Percentiles rank a stretch among this genome's conserved stretches.
phyloP scores from a whole-genome alignment of 2,329 filamentous ascomycete genomes.

The Aspergillus eucalypticola region DNA sequence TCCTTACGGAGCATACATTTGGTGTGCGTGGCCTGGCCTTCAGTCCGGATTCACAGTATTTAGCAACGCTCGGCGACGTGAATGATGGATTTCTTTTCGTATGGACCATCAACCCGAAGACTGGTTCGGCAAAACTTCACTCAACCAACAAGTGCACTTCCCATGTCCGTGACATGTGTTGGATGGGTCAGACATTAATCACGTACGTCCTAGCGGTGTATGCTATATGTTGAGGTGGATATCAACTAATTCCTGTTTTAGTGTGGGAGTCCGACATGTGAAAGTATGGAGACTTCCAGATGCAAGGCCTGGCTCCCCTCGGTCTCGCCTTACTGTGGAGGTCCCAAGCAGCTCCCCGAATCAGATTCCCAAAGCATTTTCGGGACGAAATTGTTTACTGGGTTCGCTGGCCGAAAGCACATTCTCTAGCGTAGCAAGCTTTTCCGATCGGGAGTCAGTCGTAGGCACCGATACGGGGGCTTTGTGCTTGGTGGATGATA shows the following conservation, averaged over 20 bases:
- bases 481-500: conserved; percentile 83
- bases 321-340: conserved; percentile 56
- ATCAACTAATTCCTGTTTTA: conserved; percentile 20
- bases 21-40: conserved; percentile 88
- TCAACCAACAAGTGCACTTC: conserved; percentile 93
- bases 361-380: conserved; percentile 66
- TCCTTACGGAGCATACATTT: conserved; percentile 84
- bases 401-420: conserved; percentile 78
- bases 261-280: conserved; percentile 81
- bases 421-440: conserved; percentile 73
- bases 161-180: conserved; percentile 80
- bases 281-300: conserved; percentile 91
- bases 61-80: conserved; percentile 82
- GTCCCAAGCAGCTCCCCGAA: conserved; percentile 34
- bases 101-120: conserved; percentile 82
- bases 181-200: conserved; percentile 81
- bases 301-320: conserved; percentile 60
- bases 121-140: conserved; percentile 74
- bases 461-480: conserved; percentile 86
- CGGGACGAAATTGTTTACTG: conserved; percentile 84
- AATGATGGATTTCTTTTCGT: conserved; percentile 95
- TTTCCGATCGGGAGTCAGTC: conserved; percentile 73
- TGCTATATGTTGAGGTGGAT: neutral
- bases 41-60: conserved; percentile 79
- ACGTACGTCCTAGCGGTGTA: conserved; percentile 53